Base-by-base conservation (phyloP, 345 rosid species). In the Limnanthes douglasii region DNA sequence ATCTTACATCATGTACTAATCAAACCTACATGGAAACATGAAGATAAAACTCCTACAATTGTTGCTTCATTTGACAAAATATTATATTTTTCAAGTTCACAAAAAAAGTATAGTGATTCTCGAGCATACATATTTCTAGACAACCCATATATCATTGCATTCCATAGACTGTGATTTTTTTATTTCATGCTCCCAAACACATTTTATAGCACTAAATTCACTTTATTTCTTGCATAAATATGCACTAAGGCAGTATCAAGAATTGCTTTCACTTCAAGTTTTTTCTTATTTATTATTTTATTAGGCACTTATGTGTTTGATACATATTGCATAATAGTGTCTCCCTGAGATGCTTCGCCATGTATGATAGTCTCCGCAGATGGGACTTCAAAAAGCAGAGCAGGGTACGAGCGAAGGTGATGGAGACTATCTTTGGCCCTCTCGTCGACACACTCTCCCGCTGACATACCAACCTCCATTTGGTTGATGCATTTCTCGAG, bases 11-110 rank as follows among this genome's bases (percentile, higher is more conserved):
- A 50, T 4, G 24, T 21, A 6, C 37, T 37, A 11, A 32, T 31
- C 30, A 56, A 48, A 4, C 61, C 46, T 8, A 21, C 55, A 21
- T 36, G 54, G 45, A 45, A 30, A 25, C 50, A 41, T 0, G 54
- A 54, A 42, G 50, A 55, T 8, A 55, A 25, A 22, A 55, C 60
- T 25, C 54, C 61, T 0, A 55, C 50, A 29, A 55, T 47, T 9
- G 61, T 48, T 16, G 17, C 41, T 16, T 48, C 61, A 37, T 48
- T 55, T 29, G 54, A 45, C 23, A 10, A 23, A 11, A 47, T 36
- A 18, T 48, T 14, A 18, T 48, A 54, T 20, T 48, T 30, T 38
- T 42, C 36, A 23, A 48, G 40, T 31, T 42, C 15, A 36, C 45
- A 11, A 12, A 48, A 55, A 15, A 48, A 49, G 7, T 11, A 6